These are phyloP conservation scores for Penicillium glabrum DNA, from an alignment of 2,329 filamentous ascomycete species.

Conservation along the genomic window DNA sequence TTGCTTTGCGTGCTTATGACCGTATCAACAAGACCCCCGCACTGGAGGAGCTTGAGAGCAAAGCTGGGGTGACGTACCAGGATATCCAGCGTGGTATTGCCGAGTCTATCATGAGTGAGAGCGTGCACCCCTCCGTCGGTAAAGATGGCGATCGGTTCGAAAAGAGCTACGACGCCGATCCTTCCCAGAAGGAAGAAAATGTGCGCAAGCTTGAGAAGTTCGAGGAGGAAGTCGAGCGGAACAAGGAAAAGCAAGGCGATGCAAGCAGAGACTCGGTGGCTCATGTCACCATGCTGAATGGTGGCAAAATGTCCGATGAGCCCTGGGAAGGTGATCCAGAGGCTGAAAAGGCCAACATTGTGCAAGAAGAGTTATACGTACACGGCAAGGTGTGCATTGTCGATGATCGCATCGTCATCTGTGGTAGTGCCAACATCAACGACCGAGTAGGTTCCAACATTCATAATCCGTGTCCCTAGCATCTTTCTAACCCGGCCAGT, in stretches of 20 bases:
- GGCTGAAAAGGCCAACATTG: conserved; percentile 80
- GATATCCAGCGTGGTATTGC: conserved; percentile 85
- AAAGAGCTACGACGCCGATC: conserved; percentile 35
- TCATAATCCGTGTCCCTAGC: neutral
- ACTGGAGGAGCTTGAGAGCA: conserved; percentile 72
- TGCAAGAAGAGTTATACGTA: conserved; percentile 95
- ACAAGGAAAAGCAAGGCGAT: conserved; percentile 21
- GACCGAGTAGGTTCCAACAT: conserved; percentile 50
- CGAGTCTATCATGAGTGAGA: conserved; percentile 79
- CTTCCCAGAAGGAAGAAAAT: conserved; percentile 37
- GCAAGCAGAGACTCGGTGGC: conserved; percentile 60
- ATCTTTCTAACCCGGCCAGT: conserved; percentile 40
- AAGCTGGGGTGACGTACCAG: conserved; percentile 79
- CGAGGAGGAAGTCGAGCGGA: conserved; percentile 42
- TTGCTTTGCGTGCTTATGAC: conserved; percentile 91
- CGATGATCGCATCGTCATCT: conserved; percentile 79
- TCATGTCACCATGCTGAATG: conserved; percentile 76
- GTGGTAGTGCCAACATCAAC: conserved; percentile 71
- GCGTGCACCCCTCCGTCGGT: conserved; percentile 56
- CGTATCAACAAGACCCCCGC: conserved; percentile 79
- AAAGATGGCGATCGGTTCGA: conserved; percentile 49
- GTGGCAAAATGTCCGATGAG: conserved; percentile 66
- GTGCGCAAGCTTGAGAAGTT: conserved; percentile 23
- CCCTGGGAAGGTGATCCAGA: conserved; percentile 73
- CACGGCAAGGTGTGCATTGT: conserved; percentile 84